A percentile compares a stretch with the other conserved stretches of the same genome.
Conservation (phyloP, 352 stramenopile genomes). For the Salisapilia sapeloensis region DNA sequence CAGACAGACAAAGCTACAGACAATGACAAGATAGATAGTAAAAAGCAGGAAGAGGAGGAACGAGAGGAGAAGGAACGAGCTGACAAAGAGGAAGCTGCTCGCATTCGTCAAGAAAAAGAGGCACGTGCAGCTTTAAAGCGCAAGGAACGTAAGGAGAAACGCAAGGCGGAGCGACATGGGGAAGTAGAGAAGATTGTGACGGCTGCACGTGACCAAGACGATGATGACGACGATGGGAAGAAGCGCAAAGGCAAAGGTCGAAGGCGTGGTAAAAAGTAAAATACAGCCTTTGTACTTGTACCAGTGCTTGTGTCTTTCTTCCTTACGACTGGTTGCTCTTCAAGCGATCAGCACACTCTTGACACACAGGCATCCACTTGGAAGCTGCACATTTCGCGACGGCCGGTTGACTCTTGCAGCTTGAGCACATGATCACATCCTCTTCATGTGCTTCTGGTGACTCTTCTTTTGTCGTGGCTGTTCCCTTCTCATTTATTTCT, state of each 20-base stretch:
- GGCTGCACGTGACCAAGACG: conserved; percentile 18
- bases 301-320: no score
- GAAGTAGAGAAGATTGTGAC: conserved; percentile 51
- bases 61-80: conserved; percentile 15
- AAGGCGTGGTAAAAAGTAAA: no score
- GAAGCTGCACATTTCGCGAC: conserved; percentile 66
- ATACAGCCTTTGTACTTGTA: no score
- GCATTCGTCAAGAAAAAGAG: conserved; percentile 44
- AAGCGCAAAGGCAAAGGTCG: conserved; percentile 12
- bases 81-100: conserved; percentile 12
- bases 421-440: conserved; percentile 43
- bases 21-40: conserved; percentile 1
- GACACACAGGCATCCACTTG: conserved; percentile 77
- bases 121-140: conserved; percentile 65
- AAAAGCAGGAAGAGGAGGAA: conserved; percentile 8
- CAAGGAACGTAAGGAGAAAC: conserved; percentile 61
- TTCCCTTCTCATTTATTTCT: not conserved
- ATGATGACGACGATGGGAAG: conserved; percentile 16
- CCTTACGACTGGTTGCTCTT: conserved; percentile 17
- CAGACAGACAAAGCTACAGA: not conserved
- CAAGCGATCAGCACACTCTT: conserved; percentile 22
- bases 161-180: conserved; percentile 68
- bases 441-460: conserved; percentile 10
- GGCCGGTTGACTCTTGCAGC: conserved; percentile 26
- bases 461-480: conserved; percentile 1